Conservation (phyloP, 352 stramenopile genomes). For the Phytophthora fragariae region DNA sequence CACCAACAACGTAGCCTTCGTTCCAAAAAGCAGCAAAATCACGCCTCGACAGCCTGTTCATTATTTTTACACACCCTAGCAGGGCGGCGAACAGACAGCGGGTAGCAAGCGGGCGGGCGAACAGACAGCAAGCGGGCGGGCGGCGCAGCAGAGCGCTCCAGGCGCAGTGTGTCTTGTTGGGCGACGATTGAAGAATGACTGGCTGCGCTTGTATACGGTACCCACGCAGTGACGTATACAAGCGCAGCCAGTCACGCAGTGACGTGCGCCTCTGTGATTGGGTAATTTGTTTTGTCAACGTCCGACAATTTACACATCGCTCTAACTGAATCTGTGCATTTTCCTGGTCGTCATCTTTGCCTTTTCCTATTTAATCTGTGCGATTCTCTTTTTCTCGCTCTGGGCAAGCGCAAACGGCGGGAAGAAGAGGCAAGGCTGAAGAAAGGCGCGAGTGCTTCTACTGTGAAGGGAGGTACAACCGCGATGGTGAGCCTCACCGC, state of each 20-base stretch:
- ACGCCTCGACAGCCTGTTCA: neutral
- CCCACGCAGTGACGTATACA: too few species aligned
- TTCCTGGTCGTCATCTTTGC: neutral
- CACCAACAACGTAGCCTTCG: neutral
- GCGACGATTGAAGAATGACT: too few species aligned
- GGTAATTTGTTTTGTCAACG: neutral
- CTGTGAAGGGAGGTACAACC: constrained; percentile 2
- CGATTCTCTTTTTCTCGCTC: neutral
- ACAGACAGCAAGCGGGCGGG: too few species aligned
- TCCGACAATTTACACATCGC: neutral
- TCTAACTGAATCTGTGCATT: neutral
- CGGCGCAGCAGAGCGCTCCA: too few species aligned
- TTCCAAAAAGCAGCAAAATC: neutral
- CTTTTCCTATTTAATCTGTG: neutral
- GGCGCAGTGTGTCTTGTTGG: too few species aligned
- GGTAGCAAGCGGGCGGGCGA: neutral
- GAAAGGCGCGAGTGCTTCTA: neutral
- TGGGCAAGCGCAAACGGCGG: constrained; percentile 1
- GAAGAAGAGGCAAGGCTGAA: neutral
- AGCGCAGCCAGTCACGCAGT: neutral
- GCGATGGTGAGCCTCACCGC: neutral
- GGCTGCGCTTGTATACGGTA: too few species aligned
- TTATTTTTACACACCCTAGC: neutral
- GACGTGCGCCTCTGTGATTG: neutral
- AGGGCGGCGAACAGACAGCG: too few species aligned